A percentile compares a stretch with the other conserved stretches of the same genome.
phyloP scores from a whole-genome alignment of 2,329 filamentous ascomycete species.

The Stagonosporopsis tanaceti region DNA sequence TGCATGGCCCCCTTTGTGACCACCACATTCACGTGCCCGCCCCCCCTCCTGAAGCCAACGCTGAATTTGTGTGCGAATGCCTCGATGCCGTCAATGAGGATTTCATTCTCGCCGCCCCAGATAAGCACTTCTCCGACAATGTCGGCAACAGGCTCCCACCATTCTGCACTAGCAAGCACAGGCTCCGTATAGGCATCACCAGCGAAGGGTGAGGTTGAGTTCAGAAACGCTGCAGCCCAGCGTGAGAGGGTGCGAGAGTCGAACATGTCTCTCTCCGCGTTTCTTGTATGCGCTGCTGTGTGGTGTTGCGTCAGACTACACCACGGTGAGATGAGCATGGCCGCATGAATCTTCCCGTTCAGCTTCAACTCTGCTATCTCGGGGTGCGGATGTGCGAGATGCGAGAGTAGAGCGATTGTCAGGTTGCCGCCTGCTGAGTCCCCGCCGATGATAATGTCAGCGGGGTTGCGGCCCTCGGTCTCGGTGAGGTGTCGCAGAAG shows the following conservation, averaged over 20 bases:
- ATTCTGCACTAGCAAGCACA: conserved; percentile 56
- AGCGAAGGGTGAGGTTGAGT: conserved; percentile 54
- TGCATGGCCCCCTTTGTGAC: conserved; percentile 51
- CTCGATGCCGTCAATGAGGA: conserved; percentile 64
- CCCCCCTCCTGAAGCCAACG: conserved; percentile 46
- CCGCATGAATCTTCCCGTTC: conserved; percentile 56
- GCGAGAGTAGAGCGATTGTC: conserved; percentile 55
- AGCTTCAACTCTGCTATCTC: conserved; percentile 56
- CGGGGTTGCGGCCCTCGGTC: conserved; percentile 44
- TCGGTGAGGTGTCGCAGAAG: conserved; percentile 55
- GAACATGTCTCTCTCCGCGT: conserved; percentile 62
- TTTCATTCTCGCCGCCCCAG: conserved; percentile 63
- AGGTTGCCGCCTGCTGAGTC: conserved; percentile 65
- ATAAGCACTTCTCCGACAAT: conserved; percentile 59
- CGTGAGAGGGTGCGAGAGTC: conserved; percentile 49
- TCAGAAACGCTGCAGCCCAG: conserved; percentile 61
- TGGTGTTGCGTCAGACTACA: conserved; percentile 57
- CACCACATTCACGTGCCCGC: conserved; percentile 44
- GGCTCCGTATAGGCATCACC: conserved; percentile 64
- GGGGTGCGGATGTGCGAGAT: conserved; percentile 65
- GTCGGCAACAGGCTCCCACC: conserved; percentile 61
- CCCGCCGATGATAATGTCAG: conserved; percentile 58
- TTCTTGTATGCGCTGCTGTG: conserved; percentile 53
- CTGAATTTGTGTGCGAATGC: conserved; percentile 59
- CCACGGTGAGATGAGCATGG: conserved; percentile 67